A percentile compares a stretch with the other conserved stretches of the same genome.
Conservation (phyloP, 345 rosid species). For the Murraya koenigii region DNA sequence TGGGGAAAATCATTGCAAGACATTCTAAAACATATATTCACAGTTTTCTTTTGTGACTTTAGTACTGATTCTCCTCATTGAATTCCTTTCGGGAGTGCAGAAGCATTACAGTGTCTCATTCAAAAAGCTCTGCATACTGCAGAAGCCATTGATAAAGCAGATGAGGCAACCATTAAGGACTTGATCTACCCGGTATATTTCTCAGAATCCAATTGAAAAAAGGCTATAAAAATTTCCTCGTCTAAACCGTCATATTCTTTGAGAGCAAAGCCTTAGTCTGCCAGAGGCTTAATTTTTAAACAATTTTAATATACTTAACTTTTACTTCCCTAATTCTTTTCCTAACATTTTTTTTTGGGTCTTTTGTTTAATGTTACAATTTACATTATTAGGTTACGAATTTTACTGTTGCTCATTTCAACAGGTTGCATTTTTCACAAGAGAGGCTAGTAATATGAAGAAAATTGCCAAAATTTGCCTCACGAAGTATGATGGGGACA, state of each 20-base stretch:
- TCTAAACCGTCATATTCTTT: background rate
- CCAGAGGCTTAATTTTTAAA: background rate
- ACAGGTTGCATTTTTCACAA: conserved; percentile 86
- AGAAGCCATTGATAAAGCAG: conserved; percentile 74
- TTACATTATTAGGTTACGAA: background rate
- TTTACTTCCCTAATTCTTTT: background rate
- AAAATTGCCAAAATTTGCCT: conserved; percentile 86
- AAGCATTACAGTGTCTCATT: conserved; percentile 76
- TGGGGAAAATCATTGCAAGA: background rate
- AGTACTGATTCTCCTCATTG: background rate
- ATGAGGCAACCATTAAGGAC: conserved; percentile 71
- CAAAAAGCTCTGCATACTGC: conserved; percentile 74
- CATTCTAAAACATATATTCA: background rate
- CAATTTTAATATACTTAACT: background rate
- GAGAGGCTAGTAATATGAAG: conserved; percentile 87
- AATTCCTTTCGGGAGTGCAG: conserved; percentile 36
- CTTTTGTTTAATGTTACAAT: background rate
- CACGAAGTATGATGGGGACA: conserved; percentile 70
- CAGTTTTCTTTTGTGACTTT: background rate
- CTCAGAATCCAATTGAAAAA: conserved; percentile 6
- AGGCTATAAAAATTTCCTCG: background rate
- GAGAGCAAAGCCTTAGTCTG: too few species aligned
- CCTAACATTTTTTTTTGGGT: background rate
- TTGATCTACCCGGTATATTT: conserved; percentile 78
- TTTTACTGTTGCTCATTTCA: conserved; percentile 1